phyloP scores from a whole-genome alignment of 1,284 basidiomycete genomes.

The Sporisorium graminicola region DNA sequence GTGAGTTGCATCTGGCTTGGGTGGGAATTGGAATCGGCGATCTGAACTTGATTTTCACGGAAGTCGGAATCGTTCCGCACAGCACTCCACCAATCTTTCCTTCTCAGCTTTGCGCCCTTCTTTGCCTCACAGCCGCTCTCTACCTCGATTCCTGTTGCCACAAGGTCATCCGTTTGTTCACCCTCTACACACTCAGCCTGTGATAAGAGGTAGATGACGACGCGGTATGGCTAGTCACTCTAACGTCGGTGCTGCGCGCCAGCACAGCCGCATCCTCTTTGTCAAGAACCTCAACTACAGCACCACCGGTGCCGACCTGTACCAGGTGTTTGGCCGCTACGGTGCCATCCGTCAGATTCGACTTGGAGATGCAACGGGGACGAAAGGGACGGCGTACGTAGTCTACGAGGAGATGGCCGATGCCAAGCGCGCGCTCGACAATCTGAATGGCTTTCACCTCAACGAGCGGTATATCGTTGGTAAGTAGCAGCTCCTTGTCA shows the following conservation, averaged over 20 bases:
- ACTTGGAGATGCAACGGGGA: conserved; percentile 88
- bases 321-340: conserved; percentile 97
- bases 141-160: background rate
- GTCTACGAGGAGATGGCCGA: conserved; percentile 72
- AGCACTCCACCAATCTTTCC: background rate
- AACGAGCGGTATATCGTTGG: conserved; percentile 90
- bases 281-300: conserved; percentile 87
- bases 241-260: conserved; percentile 38
- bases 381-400: conserved; percentile 95
- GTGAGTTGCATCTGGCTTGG: background rate
- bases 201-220: conserved; percentile 11
- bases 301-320: conserved; percentile 88
- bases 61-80: background rate
- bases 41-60: background rate
- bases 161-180: background rate
- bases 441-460: conserved; percentile 96
- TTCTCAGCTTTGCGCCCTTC: background rate
- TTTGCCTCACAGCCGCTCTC: background rate
- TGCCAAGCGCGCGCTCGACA: conserved; percentile 90
- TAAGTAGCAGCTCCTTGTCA: background rate
- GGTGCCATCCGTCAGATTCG: conserved; percentile 96
- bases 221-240: conserved; percentile 36
- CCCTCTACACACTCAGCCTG: background rate
- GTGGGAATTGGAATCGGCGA: background rate
- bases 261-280: conserved; percentile 65